These are phyloP conservation scores for Chaetomium fimeti DNA, from an alignment of 495 filamentous ascomycete genomes.

Conservation along the genomic window DNA sequence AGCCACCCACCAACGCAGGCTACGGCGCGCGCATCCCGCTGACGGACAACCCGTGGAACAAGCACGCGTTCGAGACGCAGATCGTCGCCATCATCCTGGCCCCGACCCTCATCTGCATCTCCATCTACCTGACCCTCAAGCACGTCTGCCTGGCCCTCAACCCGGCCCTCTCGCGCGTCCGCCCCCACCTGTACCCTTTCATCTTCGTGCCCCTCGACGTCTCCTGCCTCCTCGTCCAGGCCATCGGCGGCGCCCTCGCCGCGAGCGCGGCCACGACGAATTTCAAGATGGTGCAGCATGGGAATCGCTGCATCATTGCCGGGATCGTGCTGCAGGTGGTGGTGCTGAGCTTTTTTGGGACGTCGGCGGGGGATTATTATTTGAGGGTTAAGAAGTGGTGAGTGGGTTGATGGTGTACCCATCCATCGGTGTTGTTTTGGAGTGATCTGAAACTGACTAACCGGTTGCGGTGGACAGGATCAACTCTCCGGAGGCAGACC, in stretches of 20 bases:
- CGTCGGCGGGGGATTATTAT: slow-evolving; percentile 52
- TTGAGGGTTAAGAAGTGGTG: slow-evolving; percentile 41
- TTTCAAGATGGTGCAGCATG: slow-evolving; percentile 38
- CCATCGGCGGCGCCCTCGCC: slow-evolving; percentile 62
- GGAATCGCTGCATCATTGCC: slow-evolving; percentile 67
- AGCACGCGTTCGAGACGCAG: slow-evolving; percentile 61
- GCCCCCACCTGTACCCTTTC: slow-evolving; percentile 60
- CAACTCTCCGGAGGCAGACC: slow-evolving; percentile 27
- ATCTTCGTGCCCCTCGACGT: slow-evolving; percentile 66
- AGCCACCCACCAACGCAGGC: slow-evolving; percentile 37
- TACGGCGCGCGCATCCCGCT: slow-evolving; percentile 63
- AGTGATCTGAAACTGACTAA: slow-evolving; percentile 25
- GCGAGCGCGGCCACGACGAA: slow-evolving; percentile 47
- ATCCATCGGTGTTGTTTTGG: neutral
- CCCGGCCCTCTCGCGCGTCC: slow-evolving; percentile 53
- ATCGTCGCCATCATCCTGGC: slow-evolving; percentile 66
- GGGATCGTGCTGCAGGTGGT: slow-evolving; percentile 70
- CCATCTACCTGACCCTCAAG: slow-evolving; percentile 67
- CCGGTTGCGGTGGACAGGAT: slow-evolving; percentile 12
- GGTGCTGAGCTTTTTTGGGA: slow-evolving; percentile 59
- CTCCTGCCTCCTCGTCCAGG: slow-evolving; percentile 62
- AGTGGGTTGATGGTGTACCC: neutral
- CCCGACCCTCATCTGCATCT: slow-evolving; percentile 63
- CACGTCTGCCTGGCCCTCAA: slow-evolving; percentile 59
- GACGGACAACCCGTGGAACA: slow-evolving; percentile 59